Evolutionary conservation across 2,329 filamentous ascomycete genomes (phyloP).

Genomic region (Calonectria pteridis): DNA sequence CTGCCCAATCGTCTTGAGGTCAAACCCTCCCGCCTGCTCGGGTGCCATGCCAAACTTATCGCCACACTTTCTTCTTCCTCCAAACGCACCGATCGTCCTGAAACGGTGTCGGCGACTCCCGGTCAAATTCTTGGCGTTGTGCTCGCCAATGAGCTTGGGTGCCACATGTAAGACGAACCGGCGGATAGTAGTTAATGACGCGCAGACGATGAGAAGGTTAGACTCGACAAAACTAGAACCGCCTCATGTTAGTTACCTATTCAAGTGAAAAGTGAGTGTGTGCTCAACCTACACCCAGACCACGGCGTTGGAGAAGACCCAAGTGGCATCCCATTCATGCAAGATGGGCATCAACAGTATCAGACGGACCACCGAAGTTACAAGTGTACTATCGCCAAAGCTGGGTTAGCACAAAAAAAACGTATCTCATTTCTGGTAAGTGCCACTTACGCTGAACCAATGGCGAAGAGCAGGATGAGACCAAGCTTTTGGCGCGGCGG

Average conservation of each 20-base stretch:
- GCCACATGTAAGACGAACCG: constrained; percentile 50
- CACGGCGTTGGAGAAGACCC: constrained; percentile 45
- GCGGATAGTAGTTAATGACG: constrained; percentile 52
- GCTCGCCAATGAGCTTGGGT: constrained; percentile 40
- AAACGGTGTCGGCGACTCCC: constrained; percentile 35
- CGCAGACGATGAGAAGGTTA: constrained; percentile 53
- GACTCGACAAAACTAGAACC: constrained; percentile 49
- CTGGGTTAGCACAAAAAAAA: constrained; percentile 6
- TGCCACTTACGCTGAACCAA: constrained; percentile 53
- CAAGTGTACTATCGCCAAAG: constrained; percentile 46
- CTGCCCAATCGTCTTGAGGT: constrained; percentile 39
- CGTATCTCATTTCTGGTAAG: too few relatives aligned
- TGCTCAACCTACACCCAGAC: constrained; percentile 46
- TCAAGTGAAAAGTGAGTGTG: not conserved
- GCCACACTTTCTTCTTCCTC: constrained; percentile 9
- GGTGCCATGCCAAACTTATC: constrained; percentile 27
- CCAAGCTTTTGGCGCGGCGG: constrained; percentile 60
- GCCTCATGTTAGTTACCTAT: constrained; percentile 10
- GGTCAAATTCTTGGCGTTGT: constrained; percentile 13
- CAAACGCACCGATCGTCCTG: constrained; percentile 31
- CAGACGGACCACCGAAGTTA: constrained; percentile 52
- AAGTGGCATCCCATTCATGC: constrained; percentile 45
- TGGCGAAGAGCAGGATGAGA: constrained; percentile 57
- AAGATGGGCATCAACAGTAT: constrained; percentile 46
- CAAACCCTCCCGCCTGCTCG: constrained; percentile 31